Conservation (phyloP, 371 early-diverging fungal genomes). For the Furculomyces boomerangus region DNA sequence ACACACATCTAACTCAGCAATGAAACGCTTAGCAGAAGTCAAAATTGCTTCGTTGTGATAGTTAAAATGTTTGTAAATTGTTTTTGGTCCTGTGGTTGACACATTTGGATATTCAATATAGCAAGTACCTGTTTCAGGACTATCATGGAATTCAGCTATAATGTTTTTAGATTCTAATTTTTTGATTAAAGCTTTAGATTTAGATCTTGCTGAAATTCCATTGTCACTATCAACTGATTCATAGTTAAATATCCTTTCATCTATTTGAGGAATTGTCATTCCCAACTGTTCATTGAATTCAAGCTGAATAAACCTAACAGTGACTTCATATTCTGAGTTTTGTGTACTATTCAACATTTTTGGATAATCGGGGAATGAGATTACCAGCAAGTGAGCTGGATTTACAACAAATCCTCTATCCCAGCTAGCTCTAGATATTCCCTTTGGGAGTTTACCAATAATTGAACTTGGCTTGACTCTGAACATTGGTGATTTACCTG, state of each 20-base stretch:
- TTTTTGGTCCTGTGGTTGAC: background rate
- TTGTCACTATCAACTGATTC: background rate
- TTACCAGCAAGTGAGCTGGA: slow-evolving; percentile 1
- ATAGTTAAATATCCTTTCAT: background rate
- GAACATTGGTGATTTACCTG: slow-evolving; percentile 14
- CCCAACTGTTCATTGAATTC: background rate
- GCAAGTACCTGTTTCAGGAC: background rate
- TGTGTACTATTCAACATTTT: background rate
- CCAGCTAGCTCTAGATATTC: background rate
- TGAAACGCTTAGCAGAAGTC: background rate
- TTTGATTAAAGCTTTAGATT: background rate
- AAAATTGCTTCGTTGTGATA: background rate
- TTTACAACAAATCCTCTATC: background rate
- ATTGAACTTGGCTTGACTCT: background rate
- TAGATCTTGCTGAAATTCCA: background rate
- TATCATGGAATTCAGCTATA: background rate
- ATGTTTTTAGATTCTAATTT: background rate
- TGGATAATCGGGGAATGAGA: background rate
- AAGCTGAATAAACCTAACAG: background rate
- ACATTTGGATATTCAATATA: background rate
- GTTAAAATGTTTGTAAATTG: background rate
- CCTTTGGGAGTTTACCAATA: background rate
- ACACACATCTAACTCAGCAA: background rate
- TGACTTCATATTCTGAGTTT: background rate
- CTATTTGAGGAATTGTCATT: background rate